Percentiles rank a stretch among this genome's conserved stretches.
phyloP scores from a whole-genome alignment of 139 green algal genomes.

The Pseudopediastrum boryanum region DNA sequence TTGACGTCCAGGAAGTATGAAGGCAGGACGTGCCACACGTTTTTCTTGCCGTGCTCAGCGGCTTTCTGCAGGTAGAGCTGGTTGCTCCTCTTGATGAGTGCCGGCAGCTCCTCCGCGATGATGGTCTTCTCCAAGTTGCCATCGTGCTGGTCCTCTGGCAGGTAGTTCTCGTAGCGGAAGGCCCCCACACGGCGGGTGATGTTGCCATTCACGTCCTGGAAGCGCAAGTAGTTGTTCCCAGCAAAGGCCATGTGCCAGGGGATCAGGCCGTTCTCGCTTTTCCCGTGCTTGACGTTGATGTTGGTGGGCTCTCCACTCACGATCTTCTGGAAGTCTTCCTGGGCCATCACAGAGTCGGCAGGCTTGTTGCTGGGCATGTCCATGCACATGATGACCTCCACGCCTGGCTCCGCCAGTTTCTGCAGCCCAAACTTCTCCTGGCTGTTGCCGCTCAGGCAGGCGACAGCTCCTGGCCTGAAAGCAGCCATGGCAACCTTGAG shows the following conservation, averaged over 20 bases:
- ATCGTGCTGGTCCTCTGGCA: constrained; percentile 10
- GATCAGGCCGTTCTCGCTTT: neutral
- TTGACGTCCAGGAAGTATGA: neutral
- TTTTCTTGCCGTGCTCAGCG: neutral
- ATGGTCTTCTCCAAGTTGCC: constrained; percentile 9
- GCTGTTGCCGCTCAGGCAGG: no score
- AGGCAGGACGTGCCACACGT: neutral
- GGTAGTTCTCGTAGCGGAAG: neutral
- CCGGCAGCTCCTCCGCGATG: constrained; percentile 15
- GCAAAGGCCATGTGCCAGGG: neutral
- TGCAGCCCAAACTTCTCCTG: no score
- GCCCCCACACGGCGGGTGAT: neutral
- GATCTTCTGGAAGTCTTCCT: neutral
- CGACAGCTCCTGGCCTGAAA: no score
- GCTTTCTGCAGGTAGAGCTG: neutral
- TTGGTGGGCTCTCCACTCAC: neutral
- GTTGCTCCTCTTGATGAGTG: constrained; percentile 8
- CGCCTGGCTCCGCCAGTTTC: no score
- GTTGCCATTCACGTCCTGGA: constrained; percentile 13
- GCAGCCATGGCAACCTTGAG: no score
- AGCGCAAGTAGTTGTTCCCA: constrained; percentile 20
- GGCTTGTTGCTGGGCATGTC: constrained; percentile 9
- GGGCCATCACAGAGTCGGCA: neutral
- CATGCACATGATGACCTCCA: no score
- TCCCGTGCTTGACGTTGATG: neutral